A percentile compares a stretch with the other conserved stretches of the same genome.
phyloP scores from a whole-genome alignment of 768 basidiomycete genomes.

The Boletus subcaerulescens region DNA sequence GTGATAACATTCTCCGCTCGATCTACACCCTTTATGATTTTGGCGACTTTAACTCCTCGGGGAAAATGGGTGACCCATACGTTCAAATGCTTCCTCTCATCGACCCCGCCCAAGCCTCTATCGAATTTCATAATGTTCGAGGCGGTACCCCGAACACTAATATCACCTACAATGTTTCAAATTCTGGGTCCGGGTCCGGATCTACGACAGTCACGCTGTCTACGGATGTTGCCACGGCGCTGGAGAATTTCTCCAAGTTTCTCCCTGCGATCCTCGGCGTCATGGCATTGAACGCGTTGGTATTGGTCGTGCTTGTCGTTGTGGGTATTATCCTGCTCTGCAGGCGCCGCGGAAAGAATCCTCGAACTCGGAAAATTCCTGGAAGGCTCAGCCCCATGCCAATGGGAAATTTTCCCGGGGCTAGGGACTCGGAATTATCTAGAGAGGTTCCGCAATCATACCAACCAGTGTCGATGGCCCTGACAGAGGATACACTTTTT shows the following conservation, averaged over 20 bases:
- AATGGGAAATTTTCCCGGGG: slow-evolving; percentile 36
- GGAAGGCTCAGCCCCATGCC: slow-evolving; percentile 60
- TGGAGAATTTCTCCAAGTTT: slow-evolving; percentile 61
- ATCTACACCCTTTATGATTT: slow-evolving; percentile 83
- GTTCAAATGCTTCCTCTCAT: slow-evolving; percentile 70
- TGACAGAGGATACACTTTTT: slow-evolving; percentile 45
- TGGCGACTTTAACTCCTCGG: slow-evolving; percentile 67
- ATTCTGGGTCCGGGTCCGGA: slow-evolving; percentile 41
- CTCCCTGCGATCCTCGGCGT: slow-evolving; percentile 74
- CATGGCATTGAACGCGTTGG: slow-evolving; percentile 73
- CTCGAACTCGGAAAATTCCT: slow-evolving; percentile 34
- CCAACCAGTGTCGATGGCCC: slow-evolving; percentile 62
- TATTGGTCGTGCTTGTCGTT: slow-evolving; percentile 55
- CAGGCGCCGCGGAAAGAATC: slow-evolving; percentile 42
- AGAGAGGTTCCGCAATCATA: slow-evolving; percentile 50
- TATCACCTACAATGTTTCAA: slow-evolving; percentile 60
- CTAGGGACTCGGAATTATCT: slow-evolving; percentile 38
- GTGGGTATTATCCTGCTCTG: slow-evolving; percentile 54
- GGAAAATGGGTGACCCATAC: slow-evolving; percentile 72
- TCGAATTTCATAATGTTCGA: slow-evolving; percentile 64
- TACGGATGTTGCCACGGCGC: slow-evolving; percentile 51
- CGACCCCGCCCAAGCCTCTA: slow-evolving; percentile 66
- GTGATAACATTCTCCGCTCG: slow-evolving; percentile 80
- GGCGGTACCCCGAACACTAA: slow-evolving; percentile 63
- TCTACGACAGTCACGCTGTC: slow-evolving; percentile 53